Base-by-base conservation (phyloP, 257 asterid species). In the Apocynum venetum region DNA sequence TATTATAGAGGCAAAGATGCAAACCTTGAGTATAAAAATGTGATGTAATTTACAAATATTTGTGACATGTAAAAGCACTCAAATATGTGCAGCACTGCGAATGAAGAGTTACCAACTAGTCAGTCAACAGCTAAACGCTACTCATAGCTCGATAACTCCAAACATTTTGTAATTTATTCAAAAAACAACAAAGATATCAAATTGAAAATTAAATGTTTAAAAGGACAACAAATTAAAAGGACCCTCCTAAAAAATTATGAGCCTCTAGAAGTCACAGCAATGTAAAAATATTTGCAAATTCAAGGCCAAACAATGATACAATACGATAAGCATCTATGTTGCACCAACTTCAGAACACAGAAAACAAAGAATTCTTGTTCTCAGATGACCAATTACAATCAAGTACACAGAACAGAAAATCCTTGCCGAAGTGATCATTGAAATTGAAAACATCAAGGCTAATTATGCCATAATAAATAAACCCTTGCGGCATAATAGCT, bases 1-100 rank as follows among this genome's bases (percentile, higher is more conserved):
- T 96, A 84, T 55, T 96, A 83, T 60, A 78, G 53, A 80, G 73
- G 63, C 77, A 67, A 79, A 20, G 71, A 85, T 59, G 70, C 44
- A 70, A 67, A 76, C 66, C 20, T 60, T 72, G 79, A 80, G 75
- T 51, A 69, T 20, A 53, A 44, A 40, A 36, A 72, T 60, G 11
- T 17, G 35, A 40, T 35, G 9, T 12, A 49, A 47, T 31, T 15
- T 11, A 55, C 55, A 25, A 25, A 25, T 25, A 25, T 25, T 10
- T 4, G 41, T 31, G 40, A 44, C 57, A 10, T 75, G n/a, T 14
- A 49, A 25, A 52, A 19, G 31, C 72, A 67, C 72, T 40, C 4
- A 3, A 9, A 63, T n/a, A 41, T 38, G 6, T 4, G 40, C 35
- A 12, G 11, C 5, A 14, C 6, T 1, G 63, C 19, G 44, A 44